phyloP scores from a whole-genome alignment of 371 early-diverging fungal species.

The Apophysomyces trapeziformis region DNA sequence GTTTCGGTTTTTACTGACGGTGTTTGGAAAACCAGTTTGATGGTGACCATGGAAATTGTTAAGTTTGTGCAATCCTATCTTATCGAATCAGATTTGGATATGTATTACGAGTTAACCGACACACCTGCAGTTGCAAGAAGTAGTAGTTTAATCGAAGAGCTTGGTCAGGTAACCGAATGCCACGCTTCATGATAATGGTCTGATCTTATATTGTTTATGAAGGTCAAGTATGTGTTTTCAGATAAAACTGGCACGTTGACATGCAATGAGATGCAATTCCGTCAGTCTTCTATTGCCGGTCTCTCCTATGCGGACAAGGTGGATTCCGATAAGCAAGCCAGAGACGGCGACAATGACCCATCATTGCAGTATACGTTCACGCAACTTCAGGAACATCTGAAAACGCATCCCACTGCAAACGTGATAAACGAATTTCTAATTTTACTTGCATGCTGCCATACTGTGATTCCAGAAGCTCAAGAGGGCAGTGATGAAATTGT shows the following conservation, averaged over 20 bases:
- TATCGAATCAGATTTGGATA: constrained; percentile 85
- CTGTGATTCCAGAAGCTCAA: constrained; percentile 91
- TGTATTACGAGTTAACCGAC: constrained; percentile 84
- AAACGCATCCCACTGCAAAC: constrained; percentile 64
- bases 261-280: constrained; percentile 96
- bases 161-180: constrained; percentile 69
- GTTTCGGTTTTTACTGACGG: not conserved
- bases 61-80: constrained; percentile 81
- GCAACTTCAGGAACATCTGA: constrained; percentile 67
- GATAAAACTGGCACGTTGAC: constrained; percentile 98
- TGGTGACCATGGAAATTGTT: constrained; percentile 93
- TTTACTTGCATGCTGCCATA: constrained; percentile 93
- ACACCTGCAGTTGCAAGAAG: constrained; percentile 88
- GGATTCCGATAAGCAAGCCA: constrained; percentile 75
- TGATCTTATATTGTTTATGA: not conserved
- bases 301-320: constrained; percentile 77
- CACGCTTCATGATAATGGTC: not conserved
- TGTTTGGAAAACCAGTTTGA: constrained; percentile 59
- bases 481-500: constrained; percentile 72
- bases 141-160: constrained; percentile 90
- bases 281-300: constrained; percentile 82
- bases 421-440: constrained; percentile 78
- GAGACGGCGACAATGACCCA: constrained; percentile 65
- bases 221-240: constrained; percentile 83
- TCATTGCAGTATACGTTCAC: constrained; percentile 71